Evolutionary conservation across 768 basidiomycete species (phyloP), one percentile per base, ranked within the genome.

Genomic region (Tulasnella calospora): DNA sequence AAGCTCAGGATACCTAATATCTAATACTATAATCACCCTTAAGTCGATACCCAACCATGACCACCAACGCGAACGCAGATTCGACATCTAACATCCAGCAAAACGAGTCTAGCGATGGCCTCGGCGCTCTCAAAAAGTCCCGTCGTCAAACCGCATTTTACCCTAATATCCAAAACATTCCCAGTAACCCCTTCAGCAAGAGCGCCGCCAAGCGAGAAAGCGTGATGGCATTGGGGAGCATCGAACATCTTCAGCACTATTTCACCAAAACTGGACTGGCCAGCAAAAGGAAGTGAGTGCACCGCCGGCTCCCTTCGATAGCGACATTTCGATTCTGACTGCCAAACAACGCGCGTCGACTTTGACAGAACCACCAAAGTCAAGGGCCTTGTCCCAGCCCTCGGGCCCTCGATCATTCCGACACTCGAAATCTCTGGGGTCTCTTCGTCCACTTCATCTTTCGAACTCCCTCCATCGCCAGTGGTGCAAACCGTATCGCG

Each of bases 201-300:
- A 94, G 93, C 79, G 96, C 96, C 0, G 94, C 94, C 5, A 97
- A 96, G 85, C 90, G 96, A 61, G 94, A 95, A 84, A 95, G 93
- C 81, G 96, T 98, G 27, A 92, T 96, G 90, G 90, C 94, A 0
- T 85, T 98, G 23, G 96, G 96, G n/a, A 95, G 94, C 83, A 98
- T 98, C 81, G 93, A 97, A 83, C 94, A 98, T 83, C 88, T 98
- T 57, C 96, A 98, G 84, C 92, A 96, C 82, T 96, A 96, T 83
- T 98, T 96, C 82, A 94, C 93, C 10, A 95, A 95, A 88, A 90
- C 93, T 0, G 94, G 94, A 1, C 88, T 95, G 76, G 88, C 88
- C 35, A 87, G 92, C 44, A 90, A 91, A 86, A 88, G 88, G 84
- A 89, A 89, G 94, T 92, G 85, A 85, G 92, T 87, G 44, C 69